phyloP scores from a whole-genome alignment of 192 early-diverging fungal species.

The Chytriomyces confervae region DNA sequence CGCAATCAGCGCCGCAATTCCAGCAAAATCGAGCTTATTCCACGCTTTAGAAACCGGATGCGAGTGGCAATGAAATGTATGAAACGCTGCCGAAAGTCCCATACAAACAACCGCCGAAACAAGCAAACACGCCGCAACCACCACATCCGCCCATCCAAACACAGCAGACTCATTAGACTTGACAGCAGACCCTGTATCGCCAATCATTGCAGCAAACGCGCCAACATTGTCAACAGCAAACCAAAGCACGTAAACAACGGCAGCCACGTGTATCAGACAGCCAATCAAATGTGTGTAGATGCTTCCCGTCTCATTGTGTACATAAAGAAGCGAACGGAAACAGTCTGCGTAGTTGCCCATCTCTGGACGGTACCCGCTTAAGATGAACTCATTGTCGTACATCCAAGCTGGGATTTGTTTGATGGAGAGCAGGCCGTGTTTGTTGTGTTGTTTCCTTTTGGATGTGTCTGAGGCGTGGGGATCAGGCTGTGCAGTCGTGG shows the following conservation, averaged over 20 bases:
- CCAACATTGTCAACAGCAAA: conserved; percentile 32
- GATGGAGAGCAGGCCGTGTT: conserved; percentile 2
- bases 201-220: background rate
- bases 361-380: conserved; percentile 80
- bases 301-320: conserved; percentile 97
- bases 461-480: too few species aligned
- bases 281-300: conserved; percentile 82
- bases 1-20: conserved; percentile 84
- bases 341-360: conserved; percentile 81
- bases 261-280: conserved; percentile 56
- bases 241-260: conserved; percentile 43
- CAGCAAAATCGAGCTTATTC: conserved; percentile 93
- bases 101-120: conserved; percentile 78
- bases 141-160: conserved; percentile 63
- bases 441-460: background rate
- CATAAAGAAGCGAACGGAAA: conserved; percentile 73
- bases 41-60: conserved; percentile 65
- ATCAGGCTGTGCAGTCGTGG: too few species aligned
- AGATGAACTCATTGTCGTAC: conserved; percentile 79
- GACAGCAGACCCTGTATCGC: conserved; percentile 18
- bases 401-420: conserved; percentile 24
- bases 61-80: conserved; percentile 88
- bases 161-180: conserved; percentile 44
- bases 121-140: conserved; percentile 77
- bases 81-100: conserved; percentile 66